These are phyloP conservation scores for Coniochaeta prunicola DNA, from an alignment of 2,329 filamentous ascomycete species.

Conservation along the genomic window DNA sequence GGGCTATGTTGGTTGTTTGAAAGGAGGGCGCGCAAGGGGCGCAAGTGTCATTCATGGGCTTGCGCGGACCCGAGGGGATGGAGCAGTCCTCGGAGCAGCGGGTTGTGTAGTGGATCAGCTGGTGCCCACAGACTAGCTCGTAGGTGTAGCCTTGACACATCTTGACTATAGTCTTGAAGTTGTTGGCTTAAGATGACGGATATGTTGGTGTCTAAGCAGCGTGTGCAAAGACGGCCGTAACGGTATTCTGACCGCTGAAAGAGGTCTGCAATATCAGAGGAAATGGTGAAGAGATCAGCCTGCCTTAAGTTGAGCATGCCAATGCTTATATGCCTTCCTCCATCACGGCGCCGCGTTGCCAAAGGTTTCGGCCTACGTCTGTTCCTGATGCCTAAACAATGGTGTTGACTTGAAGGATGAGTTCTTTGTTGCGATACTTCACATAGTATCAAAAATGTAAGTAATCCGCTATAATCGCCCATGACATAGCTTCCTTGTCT, in stretches of 20 bases:
- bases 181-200: background rate
- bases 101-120: slow-evolving; percentile 8
- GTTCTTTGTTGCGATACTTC: slow-evolving; percentile 1
- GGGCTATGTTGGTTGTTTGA: slow-evolving; percentile 5
- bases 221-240: background rate
- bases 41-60: slow-evolving; percentile 10
- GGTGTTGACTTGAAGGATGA: background rate
- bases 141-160: background rate
- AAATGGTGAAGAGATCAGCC: background rate
- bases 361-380: background rate
- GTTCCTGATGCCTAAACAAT: background rate
- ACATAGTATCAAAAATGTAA: slow-evolving; percentile 12
- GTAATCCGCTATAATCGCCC: too few species aligned
- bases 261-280: too few species aligned
- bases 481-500: background rate
- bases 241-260: background rate
- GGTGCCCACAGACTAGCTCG: slow-evolving; percentile 9
- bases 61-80: slow-evolving; percentile 4
- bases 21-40: slow-evolving; percentile 9
- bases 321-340: background rate
- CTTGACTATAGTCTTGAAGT: background rate
- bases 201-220: too few species aligned
- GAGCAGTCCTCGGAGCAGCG: slow-evolving; percentile 2
- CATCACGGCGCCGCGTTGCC: background rate
- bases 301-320: background rate